phyloP scores from a whole-genome alignment of 768 basidiomycete genomes.

The Cyclocybe aegerita region DNA sequence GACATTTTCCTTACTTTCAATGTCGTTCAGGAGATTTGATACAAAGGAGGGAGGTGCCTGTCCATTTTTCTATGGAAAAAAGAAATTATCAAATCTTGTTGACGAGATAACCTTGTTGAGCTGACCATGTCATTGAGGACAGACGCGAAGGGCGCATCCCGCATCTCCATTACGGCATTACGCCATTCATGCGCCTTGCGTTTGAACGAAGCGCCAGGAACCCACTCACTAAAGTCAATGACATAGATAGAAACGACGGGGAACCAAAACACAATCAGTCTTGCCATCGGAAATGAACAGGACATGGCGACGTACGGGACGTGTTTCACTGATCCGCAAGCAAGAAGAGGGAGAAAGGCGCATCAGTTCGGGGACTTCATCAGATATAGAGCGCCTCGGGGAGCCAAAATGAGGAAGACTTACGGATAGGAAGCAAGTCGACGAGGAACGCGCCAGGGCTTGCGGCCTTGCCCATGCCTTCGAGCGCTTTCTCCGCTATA shows the following conservation, averaged over 20 bases:
- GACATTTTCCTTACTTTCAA: conserved; percentile 10
- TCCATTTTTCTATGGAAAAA: conserved; percentile 27
- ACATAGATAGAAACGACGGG: not conserved
- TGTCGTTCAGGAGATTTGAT: conserved; percentile 15
- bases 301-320: conserved; percentile 34
- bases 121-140: conserved; percentile 39
- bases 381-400: conserved; percentile 9
- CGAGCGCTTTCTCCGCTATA: conserved; percentile 51
- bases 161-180: conserved; percentile 46
- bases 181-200: conserved; percentile 51
- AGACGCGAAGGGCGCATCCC: conserved; percentile 39
- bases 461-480: conserved; percentile 48
- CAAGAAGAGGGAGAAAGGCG: conserved; percentile 33
- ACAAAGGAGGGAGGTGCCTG: conserved; percentile 31
- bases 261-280: not conserved
- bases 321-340: conserved; percentile 43
- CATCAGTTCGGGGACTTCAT: not conserved
- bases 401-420: conserved; percentile 26
- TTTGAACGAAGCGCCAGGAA: conserved; percentile 52
- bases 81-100: not conserved
- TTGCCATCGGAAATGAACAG: not conserved
- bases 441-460: conserved; percentile 56
- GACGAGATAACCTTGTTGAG: not conserved
- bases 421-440: conserved; percentile 24
- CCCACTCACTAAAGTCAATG: conserved; percentile 35